These are phyloP conservation scores for Aspergillus neotritici DNA, from an alignment of 2,329 filamentous ascomycete species.

Conservation along the genomic window DNA sequence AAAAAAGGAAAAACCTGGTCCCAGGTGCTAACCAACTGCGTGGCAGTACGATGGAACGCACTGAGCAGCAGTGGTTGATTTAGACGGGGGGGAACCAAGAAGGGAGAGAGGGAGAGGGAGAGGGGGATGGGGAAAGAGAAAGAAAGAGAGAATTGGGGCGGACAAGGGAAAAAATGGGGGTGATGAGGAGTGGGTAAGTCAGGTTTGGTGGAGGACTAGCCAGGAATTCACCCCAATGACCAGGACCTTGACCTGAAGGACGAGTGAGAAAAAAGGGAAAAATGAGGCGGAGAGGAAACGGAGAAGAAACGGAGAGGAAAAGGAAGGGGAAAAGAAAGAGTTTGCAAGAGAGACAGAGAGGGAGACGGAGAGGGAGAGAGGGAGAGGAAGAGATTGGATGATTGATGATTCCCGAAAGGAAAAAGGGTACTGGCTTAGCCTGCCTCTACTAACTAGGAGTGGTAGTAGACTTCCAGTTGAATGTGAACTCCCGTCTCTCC, in stretches of 20 bases:
- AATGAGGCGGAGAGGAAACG: conserved; percentile 7
- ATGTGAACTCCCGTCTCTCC: no score
- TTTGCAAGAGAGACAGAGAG: conserved; percentile 14
- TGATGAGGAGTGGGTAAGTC: conserved; percentile 15
- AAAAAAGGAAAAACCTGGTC: conserved; percentile 11
- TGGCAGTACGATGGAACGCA: conserved; percentile 27
- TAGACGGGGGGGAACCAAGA: conserved; percentile 4
- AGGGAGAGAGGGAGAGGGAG: conserved; percentile 9
- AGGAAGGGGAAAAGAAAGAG: conserved; percentile 9
- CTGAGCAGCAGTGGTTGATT: conserved; percentile 24
- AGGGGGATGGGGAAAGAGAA: conserved; percentile 15
- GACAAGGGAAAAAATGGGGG: conserved; percentile 17
- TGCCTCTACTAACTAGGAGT: not conserved
- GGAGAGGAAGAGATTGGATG: conserved; percentile 9
- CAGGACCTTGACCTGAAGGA: no score
- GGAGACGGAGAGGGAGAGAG: conserved; percentile 18
- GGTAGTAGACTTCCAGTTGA: not conserved
- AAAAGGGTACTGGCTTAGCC: no score
- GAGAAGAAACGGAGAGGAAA: conserved; percentile 10
- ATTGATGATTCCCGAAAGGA: no score
- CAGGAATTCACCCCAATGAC: no score
- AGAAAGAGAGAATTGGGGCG: conserved; percentile 13
- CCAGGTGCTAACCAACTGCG: conserved; percentile 23
- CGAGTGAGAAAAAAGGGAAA: conserved; percentile 11
- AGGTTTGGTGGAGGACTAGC: conserved; percentile 8